Base-by-base conservation (phyloP, 371 early-diverging fungal genomes). In the Syncephalis plumigaleata region DNA sequence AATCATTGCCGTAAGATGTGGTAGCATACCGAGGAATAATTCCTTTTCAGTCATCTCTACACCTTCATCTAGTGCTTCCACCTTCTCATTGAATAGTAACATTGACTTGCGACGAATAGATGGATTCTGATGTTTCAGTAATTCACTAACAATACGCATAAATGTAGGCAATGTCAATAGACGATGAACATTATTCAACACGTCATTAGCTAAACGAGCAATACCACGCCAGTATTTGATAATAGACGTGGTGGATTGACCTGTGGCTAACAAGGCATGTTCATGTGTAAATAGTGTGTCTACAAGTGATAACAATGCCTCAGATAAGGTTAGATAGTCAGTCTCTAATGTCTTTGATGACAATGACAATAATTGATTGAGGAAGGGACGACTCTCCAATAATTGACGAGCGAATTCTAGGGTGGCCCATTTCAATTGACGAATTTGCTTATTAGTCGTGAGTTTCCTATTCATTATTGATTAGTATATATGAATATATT, bases 71-170 rank as follows among this genome's bases (percentile, higher is more conserved):
- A 31, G 11, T 11, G 31, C 31, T 50, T 57, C 51, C 23, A 89
- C 59, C 53, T 76, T 76, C 46, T 78, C 68, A 57, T 79, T 74
- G 56, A 90, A 76, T 50, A 91, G 67, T 15, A 65, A 64, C 66
- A 90, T 68, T n/a, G 83, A 78, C 60, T 81, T 81, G 57, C 82
- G 79, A 46, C 86, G 79, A 44, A 90, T 74, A 23, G 68, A 59
- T 24, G 55, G 49, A 45, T 87, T 81, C 36, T 60, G 53, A 53
- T 89, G 81, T 23, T 66, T 58, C 42, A 88, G 64, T 42, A 94
- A 65, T 15, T 68, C 61, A 9, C 68, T 52, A 15, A 82, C 68
- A 11, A 87, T 81, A 42, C 72, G 57, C 45, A 81, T 63, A 57
- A 94, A 91, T 18, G 76, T 66, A 17, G 72, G 64, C 31, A 82